Evolutionary conservation across 2,329 filamentous ascomycete genomes (phyloP), one percentile per base, ranked within the genome.

Genomic region (Tolypocladium guangdongense): DNA sequence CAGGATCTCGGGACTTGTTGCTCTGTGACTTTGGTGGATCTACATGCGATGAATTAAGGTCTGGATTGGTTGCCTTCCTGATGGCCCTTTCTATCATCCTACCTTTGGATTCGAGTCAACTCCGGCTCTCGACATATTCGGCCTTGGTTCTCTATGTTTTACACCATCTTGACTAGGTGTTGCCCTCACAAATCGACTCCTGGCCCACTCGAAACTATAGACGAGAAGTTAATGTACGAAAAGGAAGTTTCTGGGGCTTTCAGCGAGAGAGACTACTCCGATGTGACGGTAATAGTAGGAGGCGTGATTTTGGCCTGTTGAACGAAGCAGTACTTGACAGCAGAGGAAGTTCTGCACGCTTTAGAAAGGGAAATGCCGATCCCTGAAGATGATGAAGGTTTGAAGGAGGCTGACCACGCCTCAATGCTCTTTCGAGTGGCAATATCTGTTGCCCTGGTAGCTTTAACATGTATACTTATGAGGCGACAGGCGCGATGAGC

Each of bases 11-110:
- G 41, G 59, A 67, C 58, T 52, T 69, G 43, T 58, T 57, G 56
- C 62, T 69, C 50, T 66, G 61, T 56, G 66, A 68, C 56, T 68
- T 66, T 60, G 62, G 65, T 43, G 64, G 66, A 59, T 55, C n/a
- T n/a, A n/a, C n/a, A 49, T 67, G 60, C 56, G 63, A 63, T 37
- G 61, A 64, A 27, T 57, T 64, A 4, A 4, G 60, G 57, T 39
- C 55, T 66, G 22, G 61, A 65, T 52, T 60, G 60, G 52, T n/a
- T 54, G 56, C 50, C 58, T 67, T n/a, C 64, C 64, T 2, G 61
- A 64, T 41, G 57, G 54, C 32, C 58, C 57, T 7, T 66, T 65
- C 50, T 51, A 51, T 39, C 50, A 51, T 27, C 50, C 38, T 8
- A 18, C 7, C 24, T 51, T 45, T 27, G 50, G 30, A 20, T 8